A percentile compares a stretch with the other conserved stretches of the same genome.
Evolutionary conservation across 2,329 filamentous ascomycete species (phyloP).

Genomic region (Tricladium varicosporioides): DNA sequence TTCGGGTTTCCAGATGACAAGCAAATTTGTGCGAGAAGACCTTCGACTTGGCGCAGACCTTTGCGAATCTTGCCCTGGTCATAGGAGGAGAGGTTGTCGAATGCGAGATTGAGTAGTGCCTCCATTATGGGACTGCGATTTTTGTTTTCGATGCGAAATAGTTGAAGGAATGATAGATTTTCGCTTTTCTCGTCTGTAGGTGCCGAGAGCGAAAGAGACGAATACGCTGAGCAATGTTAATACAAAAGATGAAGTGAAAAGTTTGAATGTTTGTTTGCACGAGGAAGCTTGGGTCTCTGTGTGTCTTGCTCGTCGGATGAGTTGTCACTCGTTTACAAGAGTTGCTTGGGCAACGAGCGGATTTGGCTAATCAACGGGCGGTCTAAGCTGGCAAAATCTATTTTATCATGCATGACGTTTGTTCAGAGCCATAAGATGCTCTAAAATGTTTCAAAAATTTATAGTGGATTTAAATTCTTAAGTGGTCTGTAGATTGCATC

Average conservation of each 20-base stretch:
- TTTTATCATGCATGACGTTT: constrained; percentile 5
- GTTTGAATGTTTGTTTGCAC: constrained; percentile 2
- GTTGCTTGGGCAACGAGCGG: constrained; percentile 1
- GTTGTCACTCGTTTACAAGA: constrained; percentile 1
- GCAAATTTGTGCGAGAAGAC: constrained; percentile 90
- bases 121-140: constrained; percentile 63
- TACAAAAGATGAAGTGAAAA: constrained; percentile 22
- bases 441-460: too few relatives aligned
- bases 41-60: constrained; percentile 90
- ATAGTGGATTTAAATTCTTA: too few relatives aligned
- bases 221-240: constrained; percentile 20
- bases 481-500: not conserved
- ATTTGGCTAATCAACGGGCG: not conserved
- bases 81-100: constrained; percentile 70
- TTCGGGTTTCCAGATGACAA: constrained; percentile 47
- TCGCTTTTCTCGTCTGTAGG: not conserved
- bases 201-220: constrained; percentile 9
- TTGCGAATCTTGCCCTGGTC: constrained; percentile 80
- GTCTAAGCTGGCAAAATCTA: not conserved
- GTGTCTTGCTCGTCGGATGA: not conserved
- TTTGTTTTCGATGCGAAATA: constrained; percentile 7
- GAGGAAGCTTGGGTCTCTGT: constrained; percentile 7
- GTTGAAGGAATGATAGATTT: not conserved
- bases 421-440: not conserved
- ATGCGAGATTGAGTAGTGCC: constrained; percentile 84